Evolutionary conservation across 768 basidiomycete species (phyloP), one percentile per base, ranked within the genome.

Genomic region (Lepiota venenata): DNA sequence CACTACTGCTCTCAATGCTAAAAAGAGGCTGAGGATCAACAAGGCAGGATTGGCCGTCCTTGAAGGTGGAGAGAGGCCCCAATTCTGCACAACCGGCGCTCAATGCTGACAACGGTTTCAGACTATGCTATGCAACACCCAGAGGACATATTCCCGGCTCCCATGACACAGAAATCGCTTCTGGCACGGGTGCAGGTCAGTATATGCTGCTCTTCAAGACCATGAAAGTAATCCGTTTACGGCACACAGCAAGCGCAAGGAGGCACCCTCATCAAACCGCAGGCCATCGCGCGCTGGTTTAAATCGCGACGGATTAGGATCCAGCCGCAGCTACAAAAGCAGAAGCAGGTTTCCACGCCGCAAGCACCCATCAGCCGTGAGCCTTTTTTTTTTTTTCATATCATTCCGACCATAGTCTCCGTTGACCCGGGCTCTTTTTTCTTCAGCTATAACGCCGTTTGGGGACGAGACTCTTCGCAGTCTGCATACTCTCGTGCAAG

Each of bases 101-200:
- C n/a, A n/a, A 15, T 35, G 11, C 46, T 47, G 46, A 47, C 46
- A 47, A 11, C 16, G 11, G 16, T 5, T n/a, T 38, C 32, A 54
- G 52, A 54, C 0, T 47, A 54, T 35, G 44, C 21, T n/a, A 35
- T 21, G 9, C 52, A 25, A n/a, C 52, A 54, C n/a, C 52, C 52
- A 12, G 45, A 46, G 22, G 52, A 47, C 45, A 47, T 39, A 11
- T 44, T 40, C 27, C 52, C 52, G 14, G 40, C 52, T 18, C 22
- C 44, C 14, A 6, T 47, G 6, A 47, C 52, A 15, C 52, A 39
- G n/a, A 39, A 47, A 10, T 20, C 45, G 1, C 38, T 54, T 7
- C 32, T 54, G 9, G 45, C 46, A 10, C 37, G 27, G 18, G 36
- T 54, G 2, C 22, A 39, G 29, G 52, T 54, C 16, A 16, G 52